Base-by-base conservation (phyloP, 2,329 filamentous ascomycete genomes). In the Aureobasidium sp. region DNA sequence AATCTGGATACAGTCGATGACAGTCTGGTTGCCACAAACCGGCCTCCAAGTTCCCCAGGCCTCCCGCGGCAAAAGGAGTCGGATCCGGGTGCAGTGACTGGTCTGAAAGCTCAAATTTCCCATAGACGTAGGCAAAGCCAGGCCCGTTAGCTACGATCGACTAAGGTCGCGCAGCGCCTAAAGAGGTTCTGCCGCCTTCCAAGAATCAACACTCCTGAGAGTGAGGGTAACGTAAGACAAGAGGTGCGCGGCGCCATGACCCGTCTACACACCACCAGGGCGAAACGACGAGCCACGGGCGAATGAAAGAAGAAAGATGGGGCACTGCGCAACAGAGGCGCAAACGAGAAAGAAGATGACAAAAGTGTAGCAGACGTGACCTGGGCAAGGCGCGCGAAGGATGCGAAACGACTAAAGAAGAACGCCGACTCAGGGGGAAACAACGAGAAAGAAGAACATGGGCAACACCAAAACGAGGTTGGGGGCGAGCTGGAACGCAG, bases 301-400 rank as follows among this genome's bases (percentile, higher is more conserved):
- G 51, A 40, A 55, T 18, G 31, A 55, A 33, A 9, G 33, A 25
- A 55, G 33, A 40, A 55, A 27, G 33, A 55, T 55, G 51, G 51
- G 33, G 33, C n/a, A 40, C 11, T 38, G 33, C 51, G 51, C 31
- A 27, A 15, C 15, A 23, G n/a, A 55, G 33, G 33, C 33, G 51
- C 51, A 55, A 55, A 55, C 51, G 51, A 55, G n/a, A 10, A 40
- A 55, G 51, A 55, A 55, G 51, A 55, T 40, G 51, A 55, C 51
- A 55, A 55, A 25, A 10, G 23, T 40, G 23, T 55, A 25, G 33
- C 51, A 55, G 51, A 55, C 51, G 51, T 55, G 33, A 55, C 51
- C 51, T 55, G 51, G 33, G 33, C 51, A 27, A 55, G 51, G 33
- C n/a, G 51, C 47, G 47, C 29, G n/a, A 15, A 38, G 9, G 50